These are phyloP conservation scores for Suhomyces bokatorum DNA, from an alignment of 1,139 yeast species.

Conservation along the genomic window DNA sequence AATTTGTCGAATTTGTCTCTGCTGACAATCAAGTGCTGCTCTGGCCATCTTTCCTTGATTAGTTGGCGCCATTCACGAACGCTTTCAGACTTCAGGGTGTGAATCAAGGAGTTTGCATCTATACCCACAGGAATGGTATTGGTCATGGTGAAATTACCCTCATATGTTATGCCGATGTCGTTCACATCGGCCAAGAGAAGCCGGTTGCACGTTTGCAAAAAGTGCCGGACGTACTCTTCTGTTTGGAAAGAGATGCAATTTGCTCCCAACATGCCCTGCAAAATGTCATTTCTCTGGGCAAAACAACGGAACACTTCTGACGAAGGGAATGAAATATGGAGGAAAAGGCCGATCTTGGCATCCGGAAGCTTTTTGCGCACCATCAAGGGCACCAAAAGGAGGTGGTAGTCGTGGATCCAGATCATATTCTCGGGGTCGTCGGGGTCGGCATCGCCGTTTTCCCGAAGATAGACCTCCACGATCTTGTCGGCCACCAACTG, in stretches of 20 bases:
- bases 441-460: slow-evolving; percentile 48
- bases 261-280: slow-evolving; percentile 87
- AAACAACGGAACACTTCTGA: slow-evolving; percentile 93
- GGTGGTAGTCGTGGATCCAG: slow-evolving; percentile 95
- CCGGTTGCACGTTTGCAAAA: slow-evolving; percentile 85
- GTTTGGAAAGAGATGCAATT: slow-evolving; percentile 88
- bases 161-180: slow-evolving; percentile 68
- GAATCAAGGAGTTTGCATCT: slow-evolving; percentile 63
- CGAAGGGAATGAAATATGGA: slow-evolving; percentile 94
- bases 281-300: slow-evolving; percentile 76
- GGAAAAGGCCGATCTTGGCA: slow-evolving; percentile 87
- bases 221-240: slow-evolving; percentile 90
- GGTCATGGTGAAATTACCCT: slow-evolving; percentile 66
- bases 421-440: slow-evolving; percentile 51
- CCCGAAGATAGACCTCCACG: slow-evolving; percentile 56
- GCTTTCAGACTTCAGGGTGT: slow-evolving; percentile 46
- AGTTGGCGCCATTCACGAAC: slow-evolving; percentile 70
- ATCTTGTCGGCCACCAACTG: slow-evolving; percentile 78
- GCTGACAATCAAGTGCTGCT: slow-evolving; percentile 71
- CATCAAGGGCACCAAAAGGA: slow-evolving; percentile 84
- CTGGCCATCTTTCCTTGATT: slow-evolving; percentile 77
- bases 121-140: slow-evolving; percentile 83
- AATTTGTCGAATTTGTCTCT: slow-evolving; percentile 87
- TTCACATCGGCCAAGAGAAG: slow-evolving; percentile 80
- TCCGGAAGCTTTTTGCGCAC: slow-evolving; percentile 71